These are phyloP conservation scores for Sphaerobolus stellatus DNA, from an alignment of 1,284 basidiomycete species.

Conservation along the genomic window DNA sequence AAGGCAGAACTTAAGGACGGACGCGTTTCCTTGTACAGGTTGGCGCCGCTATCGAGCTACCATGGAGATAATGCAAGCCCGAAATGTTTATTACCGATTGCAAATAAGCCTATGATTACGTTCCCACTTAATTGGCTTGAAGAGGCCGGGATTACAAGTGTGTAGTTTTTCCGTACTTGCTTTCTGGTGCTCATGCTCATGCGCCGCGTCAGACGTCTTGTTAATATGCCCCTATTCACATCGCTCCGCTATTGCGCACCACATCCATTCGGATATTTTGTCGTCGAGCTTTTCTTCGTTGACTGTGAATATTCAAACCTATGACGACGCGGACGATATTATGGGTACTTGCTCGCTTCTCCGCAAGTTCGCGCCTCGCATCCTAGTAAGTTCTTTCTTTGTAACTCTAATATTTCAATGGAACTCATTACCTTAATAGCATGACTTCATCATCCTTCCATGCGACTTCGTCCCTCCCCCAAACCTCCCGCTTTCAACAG, in stretches of 20 bases:
- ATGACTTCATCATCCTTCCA: slow-evolving; percentile 88
- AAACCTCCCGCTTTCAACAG: slow-evolving; percentile 61
- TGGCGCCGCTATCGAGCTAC: slow-evolving; percentile 69
- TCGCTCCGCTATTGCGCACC: slow-evolving; percentile 73
- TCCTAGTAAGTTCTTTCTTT: slow-evolving; percentile 39
- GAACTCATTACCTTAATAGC: slow-evolving; percentile 23
- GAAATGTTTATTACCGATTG: slow-evolving; percentile 85
- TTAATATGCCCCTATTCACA: slow-evolving; percentile 80
- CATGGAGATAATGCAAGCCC: slow-evolving; percentile 74
- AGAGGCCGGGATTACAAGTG: slow-evolving; percentile 81
- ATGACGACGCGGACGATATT: slow-evolving; percentile 66
- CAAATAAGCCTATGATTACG: slow-evolving; percentile 85
- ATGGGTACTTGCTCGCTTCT: slow-evolving; percentile 71
- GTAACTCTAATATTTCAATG: not conserved
- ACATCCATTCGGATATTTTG: slow-evolving; percentile 68
- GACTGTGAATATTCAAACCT: slow-evolving; percentile 70
- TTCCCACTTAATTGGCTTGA: slow-evolving; percentile 85
- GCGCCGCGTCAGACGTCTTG: slow-evolving; percentile 69
- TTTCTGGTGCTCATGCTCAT: not conserved
- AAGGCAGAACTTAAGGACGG: slow-evolving; percentile 18
- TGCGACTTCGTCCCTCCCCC: slow-evolving; percentile 87
- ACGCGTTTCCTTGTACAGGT: slow-evolving; percentile 40
- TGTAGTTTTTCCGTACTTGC: slow-evolving; percentile 19
- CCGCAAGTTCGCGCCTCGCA: slow-evolving; percentile 65
- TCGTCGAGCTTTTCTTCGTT: slow-evolving; percentile 59